Conservation (phyloP, 768 basidiomycete species). For the Psilocybe azurescens region DNA sequence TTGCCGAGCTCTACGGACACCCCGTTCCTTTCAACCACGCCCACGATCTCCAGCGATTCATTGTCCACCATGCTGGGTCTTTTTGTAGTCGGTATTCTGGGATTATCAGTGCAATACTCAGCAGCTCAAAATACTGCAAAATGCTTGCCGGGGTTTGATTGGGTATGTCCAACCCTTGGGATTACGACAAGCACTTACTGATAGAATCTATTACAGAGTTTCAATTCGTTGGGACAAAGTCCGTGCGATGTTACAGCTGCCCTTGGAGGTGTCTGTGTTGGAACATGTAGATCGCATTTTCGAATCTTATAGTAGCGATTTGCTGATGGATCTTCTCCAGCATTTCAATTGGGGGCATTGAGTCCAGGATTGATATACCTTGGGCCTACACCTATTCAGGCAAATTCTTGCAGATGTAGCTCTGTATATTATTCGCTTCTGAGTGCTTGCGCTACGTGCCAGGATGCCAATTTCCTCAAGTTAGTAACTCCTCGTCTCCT, state of each 20-base stretch:
- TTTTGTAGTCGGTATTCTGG: constrained; percentile 15
- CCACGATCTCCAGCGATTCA: constrained; percentile 1
- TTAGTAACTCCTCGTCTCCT: constrained; percentile 23
- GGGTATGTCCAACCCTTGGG: constrained; percentile 25
- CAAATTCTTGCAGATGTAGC: constrained; percentile 54
- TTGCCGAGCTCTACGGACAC: constrained; percentile 14
- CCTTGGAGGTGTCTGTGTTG: constrained; percentile 45
- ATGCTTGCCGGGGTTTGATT: constrained; percentile 25
- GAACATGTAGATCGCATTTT: constrained; percentile 33
- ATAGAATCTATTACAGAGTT: constrained; percentile 32
- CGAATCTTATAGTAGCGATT: background rate
- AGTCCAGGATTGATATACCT: constrained; percentile 36
- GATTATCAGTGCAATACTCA: constrained; percentile 15
- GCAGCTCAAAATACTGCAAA: constrained; percentile 24
- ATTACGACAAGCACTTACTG: background rate
- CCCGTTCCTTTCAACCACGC: constrained; percentile 5
- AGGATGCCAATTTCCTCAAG: constrained; percentile 38
- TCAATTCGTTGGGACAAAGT: constrained; percentile 42
- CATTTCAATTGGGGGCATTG: constrained; percentile 40
- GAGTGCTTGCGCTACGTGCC: constrained; percentile 57
- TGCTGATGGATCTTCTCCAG: constrained; percentile 18
- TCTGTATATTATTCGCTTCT: constrained; percentile 58
- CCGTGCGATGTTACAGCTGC: constrained; percentile 52
- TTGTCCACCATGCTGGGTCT: constrained; percentile 20
- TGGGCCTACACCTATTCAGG: constrained; percentile 37